These are phyloP conservation scores for Corymbia maculata DNA, from an alignment of 345 rosid genomes.

Conservation along the genomic window DNA sequence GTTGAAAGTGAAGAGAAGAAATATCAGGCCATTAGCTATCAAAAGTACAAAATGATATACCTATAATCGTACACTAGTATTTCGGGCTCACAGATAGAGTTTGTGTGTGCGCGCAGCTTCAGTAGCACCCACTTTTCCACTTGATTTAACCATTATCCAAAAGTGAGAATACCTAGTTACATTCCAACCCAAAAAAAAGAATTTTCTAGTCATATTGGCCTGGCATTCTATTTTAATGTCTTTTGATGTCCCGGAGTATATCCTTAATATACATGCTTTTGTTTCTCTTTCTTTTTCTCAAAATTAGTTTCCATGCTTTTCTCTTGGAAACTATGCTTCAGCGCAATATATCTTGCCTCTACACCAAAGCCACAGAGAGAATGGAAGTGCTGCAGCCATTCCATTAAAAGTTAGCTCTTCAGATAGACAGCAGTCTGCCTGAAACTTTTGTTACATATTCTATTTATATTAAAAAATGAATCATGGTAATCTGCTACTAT, in stretches of 20 bases:
- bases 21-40: neutral
- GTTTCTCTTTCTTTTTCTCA: neutral
- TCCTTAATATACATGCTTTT: neutral
- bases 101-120: neutral
- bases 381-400: neutral
- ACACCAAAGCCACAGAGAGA: neutral
- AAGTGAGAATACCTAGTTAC: neutral
- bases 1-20: neutral
- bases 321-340: neutral
- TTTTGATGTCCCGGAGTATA: neutral
- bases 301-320: neutral
- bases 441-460: no score
- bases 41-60: neutral
- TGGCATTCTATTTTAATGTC: neutral
- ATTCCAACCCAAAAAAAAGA: neutral
- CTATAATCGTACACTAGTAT: neutral
- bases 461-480: no score
- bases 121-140: neutral
- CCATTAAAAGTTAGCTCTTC: neutral
- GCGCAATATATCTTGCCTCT: neutral
- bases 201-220: neutral
- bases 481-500: neutral
- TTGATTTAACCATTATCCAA: neutral
- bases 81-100: neutral
- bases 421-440: neutral